Evolutionary conservation across 805 yeast species (phyloP).

Genomic region (Lipomyces starkeyi): DNA sequence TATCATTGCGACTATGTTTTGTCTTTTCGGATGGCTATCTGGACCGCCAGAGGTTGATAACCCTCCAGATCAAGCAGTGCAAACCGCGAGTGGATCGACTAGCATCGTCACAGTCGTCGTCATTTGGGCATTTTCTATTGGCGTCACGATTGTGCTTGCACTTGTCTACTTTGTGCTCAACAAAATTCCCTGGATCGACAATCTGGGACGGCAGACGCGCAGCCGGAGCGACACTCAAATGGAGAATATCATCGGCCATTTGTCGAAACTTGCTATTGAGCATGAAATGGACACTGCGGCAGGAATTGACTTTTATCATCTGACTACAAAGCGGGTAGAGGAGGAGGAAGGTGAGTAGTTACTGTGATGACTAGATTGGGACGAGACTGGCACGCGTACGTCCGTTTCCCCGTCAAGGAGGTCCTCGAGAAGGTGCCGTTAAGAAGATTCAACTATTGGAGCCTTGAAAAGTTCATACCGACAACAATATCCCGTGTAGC

Average conservation of each 20-base stretch:
- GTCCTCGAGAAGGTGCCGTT: too few species aligned
- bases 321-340: too few species aligned
- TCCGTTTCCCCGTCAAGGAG: too few species aligned
- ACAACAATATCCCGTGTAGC: too few species aligned
- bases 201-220: constrained; percentile 47
- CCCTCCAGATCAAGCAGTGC: constrained; percentile 55
- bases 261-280: constrained; percentile 49
- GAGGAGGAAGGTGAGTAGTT: too few species aligned
- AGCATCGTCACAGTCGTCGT: constrained; percentile 92
- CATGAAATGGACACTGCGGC: constrained; percentile 45
- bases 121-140: constrained; percentile 92
- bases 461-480: too few species aligned
- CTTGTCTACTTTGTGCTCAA: constrained; percentile 87
- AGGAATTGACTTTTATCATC: too few species aligned
- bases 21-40: constrained; percentile 89
- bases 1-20: constrained; percentile 88
- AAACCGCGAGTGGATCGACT: constrained; percentile 38
- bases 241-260: constrained; percentile 48
- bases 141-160: constrained; percentile 94
- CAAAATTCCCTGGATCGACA: constrained; percentile 44
- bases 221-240: constrained; percentile 45
- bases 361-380: too few species aligned
- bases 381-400: background rate
- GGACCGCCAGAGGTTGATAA: constrained; percentile 46
- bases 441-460: too few species aligned